A percentile compares a stretch with the other conserved stretches of the same genome.
Conservation (phyloP, 2,329 filamentous ascomycete genomes). For the Emergomyces africanus region DNA sequence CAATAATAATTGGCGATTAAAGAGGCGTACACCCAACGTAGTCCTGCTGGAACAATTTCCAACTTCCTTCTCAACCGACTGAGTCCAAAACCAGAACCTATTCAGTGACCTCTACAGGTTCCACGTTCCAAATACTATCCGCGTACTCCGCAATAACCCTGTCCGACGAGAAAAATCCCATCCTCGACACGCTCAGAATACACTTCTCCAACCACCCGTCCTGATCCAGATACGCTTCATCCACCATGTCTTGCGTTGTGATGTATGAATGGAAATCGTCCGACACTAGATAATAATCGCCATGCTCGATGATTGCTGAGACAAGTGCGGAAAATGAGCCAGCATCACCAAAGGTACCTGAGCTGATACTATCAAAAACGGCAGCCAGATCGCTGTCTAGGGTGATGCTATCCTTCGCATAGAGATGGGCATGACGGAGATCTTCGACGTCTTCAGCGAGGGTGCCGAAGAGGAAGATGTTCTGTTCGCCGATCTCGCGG, state of each 20-base stretch:
- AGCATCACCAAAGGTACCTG: conserved; percentile 67
- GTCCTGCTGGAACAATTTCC: background rate
- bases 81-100: background rate
- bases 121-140: conserved; percentile 92
- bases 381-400: conserved; percentile 64
- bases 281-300: conserved; percentile 94
- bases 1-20: background rate
- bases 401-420: conserved; percentile 52
- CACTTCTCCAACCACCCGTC: conserved; percentile 87
- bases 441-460: conserved; percentile 94
- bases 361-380: conserved; percentile 75
- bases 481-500: conserved; percentile 87
- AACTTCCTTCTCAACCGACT: background rate
- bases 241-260: conserved; percentile 79
- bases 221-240: conserved; percentile 82
- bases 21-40: background rate
- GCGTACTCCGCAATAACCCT: conserved; percentile 96
- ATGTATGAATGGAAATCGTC: conserved; percentile 96
- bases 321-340: conserved; percentile 71
- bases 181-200: conserved; percentile 75
- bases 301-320: conserved; percentile 76
- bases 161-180: conserved; percentile 97
- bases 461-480: conserved; percentile 98
- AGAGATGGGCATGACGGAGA: conserved; percentile 78
- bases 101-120: conserved; percentile 47